Evolutionary conservation across 176 grass and related monocot genomes (phyloP).

Genomic region (Hyparrhenia diplandra): DNA sequence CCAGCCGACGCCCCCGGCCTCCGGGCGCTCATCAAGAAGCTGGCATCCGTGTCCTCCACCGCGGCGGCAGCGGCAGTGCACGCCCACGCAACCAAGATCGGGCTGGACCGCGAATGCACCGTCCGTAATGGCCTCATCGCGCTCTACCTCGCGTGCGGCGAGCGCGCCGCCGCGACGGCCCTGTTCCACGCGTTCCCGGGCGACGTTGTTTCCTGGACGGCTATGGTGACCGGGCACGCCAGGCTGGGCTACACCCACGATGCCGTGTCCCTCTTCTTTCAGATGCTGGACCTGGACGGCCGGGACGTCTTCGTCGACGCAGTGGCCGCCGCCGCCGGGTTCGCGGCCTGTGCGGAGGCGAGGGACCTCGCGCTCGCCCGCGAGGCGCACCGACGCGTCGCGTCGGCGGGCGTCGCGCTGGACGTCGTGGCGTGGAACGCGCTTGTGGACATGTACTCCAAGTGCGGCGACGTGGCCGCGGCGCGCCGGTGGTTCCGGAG

Average conservation of each 20-base stretch:
- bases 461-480: slow-evolving; percentile 50
- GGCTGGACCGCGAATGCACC: background rate
- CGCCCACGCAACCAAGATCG: slow-evolving; percentile 19
- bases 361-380: slow-evolving; percentile 35
- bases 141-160: slow-evolving; percentile 31
- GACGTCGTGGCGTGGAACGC: slow-evolving; percentile 72
- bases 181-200: slow-evolving; percentile 18
- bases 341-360: slow-evolving; percentile 49
- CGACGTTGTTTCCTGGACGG: slow-evolving; percentile 47
- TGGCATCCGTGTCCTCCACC: background rate
- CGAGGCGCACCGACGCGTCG: slow-evolving; percentile 48
- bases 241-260: slow-evolving; percentile 1
- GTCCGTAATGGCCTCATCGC: slow-evolving; percentile 37
- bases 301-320: slow-evolving; percentile 21
- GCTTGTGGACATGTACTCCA: slow-evolving; percentile 70
- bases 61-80: background rate
- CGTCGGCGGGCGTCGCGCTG: background rate
- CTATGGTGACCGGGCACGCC: slow-evolving; percentile 31
- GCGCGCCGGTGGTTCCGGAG: slow-evolving; percentile 43
- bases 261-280: slow-evolving; percentile 29
- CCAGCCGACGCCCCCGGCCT: slow-evolving; percentile 2
- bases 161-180: background rate
- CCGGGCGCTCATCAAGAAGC: background rate
- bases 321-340: slow-evolving; percentile 29
- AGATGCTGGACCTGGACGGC: background rate